Base-by-base conservation (phyloP, 2,329 filamentous ascomycete species). In the Cytospora leucostoma region DNA sequence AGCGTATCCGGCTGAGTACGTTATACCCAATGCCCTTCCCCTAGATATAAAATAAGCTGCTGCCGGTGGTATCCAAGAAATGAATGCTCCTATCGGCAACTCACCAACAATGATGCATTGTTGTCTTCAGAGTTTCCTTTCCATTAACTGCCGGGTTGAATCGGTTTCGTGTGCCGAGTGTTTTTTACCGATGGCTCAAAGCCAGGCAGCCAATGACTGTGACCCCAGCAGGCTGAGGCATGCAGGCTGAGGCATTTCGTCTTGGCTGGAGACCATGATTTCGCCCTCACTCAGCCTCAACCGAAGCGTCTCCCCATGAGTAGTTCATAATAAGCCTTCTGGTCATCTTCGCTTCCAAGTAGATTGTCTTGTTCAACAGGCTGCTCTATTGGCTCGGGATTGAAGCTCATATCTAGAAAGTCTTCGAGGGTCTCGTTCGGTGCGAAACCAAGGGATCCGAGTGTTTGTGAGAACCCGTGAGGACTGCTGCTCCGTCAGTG, bases 291-390 rank as follows among this genome's bases (percentile, higher is more conserved):
- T 8, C 32, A 13, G 35, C 34, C 35, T 66, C 63, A 66, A 11
- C 58, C 59, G 34, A 69, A 68, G 8, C 61, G 63, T 33, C 62
- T 64, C 8, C 75, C 75, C 75, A 76, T 76, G 21, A 76, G 69
- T 4, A 76, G 68, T 66, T 76, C 75, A 55, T 76, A 76, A 37
- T 75, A 76, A 5, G 74, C 73, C 56, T 73, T 72, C 59, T 76
- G 75, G 63, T 76, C 75, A 12, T 72, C 69, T 58, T 76, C 75
- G 56, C 67, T 71, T 15, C 64, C 56, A n/a, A 63, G 60, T 19
- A 57, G 32, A 13, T 56, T 53, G 33, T 66, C 65, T 37, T 50
- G 59, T 58, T 69, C 67, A 37, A 64, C 57, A 17, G 63, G 57
- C 49, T 70, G 68, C 1, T 69, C 67, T 40, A 72, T 66, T 4